These are phyloP conservation scores for Rosa multiflora DNA, from an alignment of 306 rosid species.

Conservation along the genomic window DNA sequence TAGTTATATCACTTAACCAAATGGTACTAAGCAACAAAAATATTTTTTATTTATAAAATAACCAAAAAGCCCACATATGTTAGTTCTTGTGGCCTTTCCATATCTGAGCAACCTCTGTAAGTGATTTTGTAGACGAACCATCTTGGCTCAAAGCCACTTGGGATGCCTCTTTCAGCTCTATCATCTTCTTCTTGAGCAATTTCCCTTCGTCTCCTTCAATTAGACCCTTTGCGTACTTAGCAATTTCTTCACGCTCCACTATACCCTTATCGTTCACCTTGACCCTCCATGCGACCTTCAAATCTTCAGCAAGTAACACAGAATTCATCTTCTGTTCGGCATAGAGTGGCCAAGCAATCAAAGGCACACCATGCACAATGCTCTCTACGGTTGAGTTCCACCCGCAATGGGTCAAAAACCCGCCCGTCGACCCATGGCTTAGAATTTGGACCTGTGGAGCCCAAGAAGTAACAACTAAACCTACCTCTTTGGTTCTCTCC, in stretches of 20 bases:
- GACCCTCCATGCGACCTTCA: slow-evolving; percentile 21
- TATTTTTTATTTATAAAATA: no score
- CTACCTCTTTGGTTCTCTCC: no score
- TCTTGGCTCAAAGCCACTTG: neutral
- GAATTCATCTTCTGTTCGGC: slow-evolving; percentile 15
- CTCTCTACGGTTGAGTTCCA: slow-evolving; percentile 19
- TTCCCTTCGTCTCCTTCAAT: slow-evolving; percentile 24
- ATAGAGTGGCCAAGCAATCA: slow-evolving; percentile 29
- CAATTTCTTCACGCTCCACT: slow-evolving; percentile 4
- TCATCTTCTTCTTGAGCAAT: neutral
- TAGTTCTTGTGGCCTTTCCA: neutral
- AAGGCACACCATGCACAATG: slow-evolving; percentile 17
- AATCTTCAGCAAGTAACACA: neutral
- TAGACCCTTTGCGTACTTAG: neutral
- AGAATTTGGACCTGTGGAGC: no score
- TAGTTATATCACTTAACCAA: no score
- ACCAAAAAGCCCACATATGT: no score
- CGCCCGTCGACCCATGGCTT: no score
- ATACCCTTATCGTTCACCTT: slow-evolving; percentile 10
- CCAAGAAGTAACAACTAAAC: no score
- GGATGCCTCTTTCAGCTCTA: neutral
- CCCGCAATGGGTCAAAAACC: no score
- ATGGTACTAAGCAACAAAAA: no score
- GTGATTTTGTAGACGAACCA: slow-evolving; percentile 14
- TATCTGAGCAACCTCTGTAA: neutral